Evolutionary conservation across 768 basidiomycete species (phyloP), one percentile per base, ranked within the genome.

Genomic region (Amanita pallidorosea): DNA sequence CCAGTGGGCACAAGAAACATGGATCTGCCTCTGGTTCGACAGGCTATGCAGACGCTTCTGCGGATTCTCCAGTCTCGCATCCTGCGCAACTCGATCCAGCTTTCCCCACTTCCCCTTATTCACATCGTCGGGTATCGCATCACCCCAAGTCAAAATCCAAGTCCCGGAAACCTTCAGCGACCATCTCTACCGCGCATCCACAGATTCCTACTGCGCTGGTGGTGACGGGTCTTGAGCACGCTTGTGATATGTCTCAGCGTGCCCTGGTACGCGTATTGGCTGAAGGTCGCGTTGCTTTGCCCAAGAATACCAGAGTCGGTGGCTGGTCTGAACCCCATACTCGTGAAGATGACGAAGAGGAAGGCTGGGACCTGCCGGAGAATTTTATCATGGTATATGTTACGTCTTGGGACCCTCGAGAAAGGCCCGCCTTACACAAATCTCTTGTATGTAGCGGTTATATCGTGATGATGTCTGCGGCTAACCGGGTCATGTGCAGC

Each of bases 381-480:
- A 76, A 72, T 1, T 92, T 91, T 59, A 69, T 90, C 33, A 64
- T 82, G 53, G 73, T 91, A 1, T 89, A 82, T 57, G 78, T 92
- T 9, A 88, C 85, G 63, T 74, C 79, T 8, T 67, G 72, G 55
- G 79, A 86, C 62, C 64, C 77, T 1, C 69, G 67, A 42, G 85
- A 88, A 61, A 69, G 83, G 51, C 88, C 89, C 1, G 62, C 68
- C 0, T 75, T 91, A 46, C 72, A 84, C 59, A 76, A 77, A 53
- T 73, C 69, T 56, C 64, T 90, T 62, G 88, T 88, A 62, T 55
- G 83, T 61, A n/a, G 45, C 25, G 34, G 45, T 34, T 54, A 23
- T 48, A 22, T 20, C 52, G n/a, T 34, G 20, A 29, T n/a, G 23
- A 41, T 23, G 35, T 36, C 52, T 56, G 49, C 44, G 29, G 34